Conservation (phyloP, 495 filamentous ascomycete genomes). For the Penicillium nucicola region DNA sequence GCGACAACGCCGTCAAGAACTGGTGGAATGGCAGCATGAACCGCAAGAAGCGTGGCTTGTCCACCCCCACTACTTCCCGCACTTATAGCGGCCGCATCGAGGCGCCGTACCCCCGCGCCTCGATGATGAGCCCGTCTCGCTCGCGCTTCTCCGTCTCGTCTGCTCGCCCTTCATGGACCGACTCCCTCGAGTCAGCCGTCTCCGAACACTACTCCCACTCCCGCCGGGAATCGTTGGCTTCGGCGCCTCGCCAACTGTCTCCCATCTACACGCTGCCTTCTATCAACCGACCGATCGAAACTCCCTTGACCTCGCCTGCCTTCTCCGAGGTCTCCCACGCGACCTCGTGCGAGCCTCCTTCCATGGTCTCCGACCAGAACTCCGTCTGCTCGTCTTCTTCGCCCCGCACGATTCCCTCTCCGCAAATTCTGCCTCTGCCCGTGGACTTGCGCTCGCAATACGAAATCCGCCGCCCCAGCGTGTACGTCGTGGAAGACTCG, state of each 20-base stretch:
- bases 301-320: conserved; percentile 68
- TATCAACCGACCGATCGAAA: conserved; percentile 51
- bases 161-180: conserved; percentile 30
- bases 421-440: conserved; percentile 39
- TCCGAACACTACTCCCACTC: conserved; percentile 16
- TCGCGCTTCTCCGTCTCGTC: conserved; percentile 31
- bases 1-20: conserved; percentile 98
- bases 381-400: conserved; percentile 61
- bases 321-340: conserved; percentile 57
- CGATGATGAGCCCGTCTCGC: conserved; percentile 29
- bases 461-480: conserved; percentile 29
- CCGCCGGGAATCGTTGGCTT: conserved; percentile 29
- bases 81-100: conserved; percentile 41
- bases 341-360: conserved; percentile 63
- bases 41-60: conserved; percentile 53
- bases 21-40: conserved; percentile 99
- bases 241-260: conserved; percentile 38
- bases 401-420: conserved; percentile 43
- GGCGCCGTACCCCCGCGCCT: conserved; percentile 40
- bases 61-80: conserved; percentile 35
- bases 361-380: conserved; percentile 67
- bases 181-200: conserved; percentile 15
- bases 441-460: conserved; percentile 34
- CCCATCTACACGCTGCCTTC: conserved; percentile 44
- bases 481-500: conserved; percentile 30